phyloP scores from a whole-genome alignment of 2,329 filamentous ascomycete species.

The Aspergillus texensis region DNA sequence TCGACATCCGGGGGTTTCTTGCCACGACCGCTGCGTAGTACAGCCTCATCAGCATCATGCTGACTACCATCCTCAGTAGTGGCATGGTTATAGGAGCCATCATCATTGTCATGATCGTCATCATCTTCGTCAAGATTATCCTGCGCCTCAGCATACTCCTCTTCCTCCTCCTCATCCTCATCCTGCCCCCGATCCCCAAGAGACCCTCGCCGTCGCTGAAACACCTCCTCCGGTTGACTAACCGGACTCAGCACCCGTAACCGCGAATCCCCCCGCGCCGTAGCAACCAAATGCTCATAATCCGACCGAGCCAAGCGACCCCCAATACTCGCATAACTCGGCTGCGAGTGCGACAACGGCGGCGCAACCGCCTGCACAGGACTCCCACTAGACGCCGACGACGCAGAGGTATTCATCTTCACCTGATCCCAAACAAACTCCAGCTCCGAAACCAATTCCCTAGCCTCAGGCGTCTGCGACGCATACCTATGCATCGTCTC shows the following conservation, averaged over 20 bases:
- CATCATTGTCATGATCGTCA: constrained; percentile 15
- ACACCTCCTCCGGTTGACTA: constrained; percentile 75
- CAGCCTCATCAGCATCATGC: constrained; percentile 2
- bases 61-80: constrained; percentile 8
- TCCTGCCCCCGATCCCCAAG: constrained; percentile 40
- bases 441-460: constrained; percentile 87
- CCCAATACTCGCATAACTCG: constrained; percentile 39
- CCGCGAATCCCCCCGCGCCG: constrained; percentile 46
- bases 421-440: constrained; percentile 99
- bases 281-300: constrained; percentile 51
- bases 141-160: constrained; percentile 40
- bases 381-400: constrained; percentile 15
- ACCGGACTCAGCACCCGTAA: constrained; percentile 80
- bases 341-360: constrained; percentile 29
- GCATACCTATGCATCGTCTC: constrained; percentile 97
- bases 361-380: constrained; percentile 35
- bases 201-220: constrained; percentile 43
- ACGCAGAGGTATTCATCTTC: constrained; percentile 70
- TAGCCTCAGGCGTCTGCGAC: constrained; percentile 75
- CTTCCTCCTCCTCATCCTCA: constrained; percentile 38
- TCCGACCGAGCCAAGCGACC: constrained; percentile 40
- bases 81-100: constrained; percentile 8
- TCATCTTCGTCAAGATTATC: constrained; percentile 35
- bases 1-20: constrained; percentile 20
- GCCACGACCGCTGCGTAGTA: constrained; percentile 1